Evolutionary conservation across 1,284 basidiomycete genomes (phyloP).

Genomic region (Bondarzewia mesenterica): DNA sequence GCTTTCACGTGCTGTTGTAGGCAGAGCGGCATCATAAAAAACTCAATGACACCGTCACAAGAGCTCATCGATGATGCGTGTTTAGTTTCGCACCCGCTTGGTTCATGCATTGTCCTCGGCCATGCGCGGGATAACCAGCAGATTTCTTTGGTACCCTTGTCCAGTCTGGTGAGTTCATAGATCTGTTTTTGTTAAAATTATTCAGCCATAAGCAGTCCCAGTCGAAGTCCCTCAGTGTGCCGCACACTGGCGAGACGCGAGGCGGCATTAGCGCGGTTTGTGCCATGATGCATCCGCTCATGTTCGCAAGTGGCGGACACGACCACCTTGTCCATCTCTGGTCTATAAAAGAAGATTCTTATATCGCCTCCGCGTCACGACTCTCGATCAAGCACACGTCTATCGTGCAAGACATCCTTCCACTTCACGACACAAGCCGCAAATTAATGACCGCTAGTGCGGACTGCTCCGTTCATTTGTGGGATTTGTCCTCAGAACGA

Average conservation of each 20-base stretch:
- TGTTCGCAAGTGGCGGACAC: constrained; percentile 42
- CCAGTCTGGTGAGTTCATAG: too few relatives aligned
- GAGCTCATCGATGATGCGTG: too few relatives aligned
- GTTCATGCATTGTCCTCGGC: too few relatives aligned
- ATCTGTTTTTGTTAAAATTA: too few relatives aligned
- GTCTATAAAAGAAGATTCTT: constrained; percentile 26
- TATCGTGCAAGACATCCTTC: constrained; percentile 33
- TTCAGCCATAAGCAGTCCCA: too few relatives aligned
- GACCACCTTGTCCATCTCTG: constrained; percentile 42
- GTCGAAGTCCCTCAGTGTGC: not conserved
- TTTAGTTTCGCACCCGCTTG: too few relatives aligned
- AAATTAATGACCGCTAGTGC: constrained; percentile 41
- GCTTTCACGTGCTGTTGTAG: too few relatives aligned
- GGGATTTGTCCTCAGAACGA: constrained; percentile 38
- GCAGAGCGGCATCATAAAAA: too few relatives aligned
- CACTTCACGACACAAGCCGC: constrained; percentile 34
- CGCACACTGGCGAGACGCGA: constrained; percentile 15
- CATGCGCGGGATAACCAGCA: too few relatives aligned
- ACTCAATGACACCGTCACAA: too few relatives aligned
- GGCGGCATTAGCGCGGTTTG: constrained; percentile 34
- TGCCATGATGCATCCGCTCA: constrained; percentile 27
- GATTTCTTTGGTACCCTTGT: too few relatives aligned
- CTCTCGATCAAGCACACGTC: constrained; percentile 37
- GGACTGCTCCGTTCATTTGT: constrained; percentile 36
- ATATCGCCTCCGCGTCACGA: constrained; percentile 20